These are phyloP conservation scores for Candida gigantensis DNA, from an alignment of 1,139 yeast species.

Conservation along the genomic window DNA sequence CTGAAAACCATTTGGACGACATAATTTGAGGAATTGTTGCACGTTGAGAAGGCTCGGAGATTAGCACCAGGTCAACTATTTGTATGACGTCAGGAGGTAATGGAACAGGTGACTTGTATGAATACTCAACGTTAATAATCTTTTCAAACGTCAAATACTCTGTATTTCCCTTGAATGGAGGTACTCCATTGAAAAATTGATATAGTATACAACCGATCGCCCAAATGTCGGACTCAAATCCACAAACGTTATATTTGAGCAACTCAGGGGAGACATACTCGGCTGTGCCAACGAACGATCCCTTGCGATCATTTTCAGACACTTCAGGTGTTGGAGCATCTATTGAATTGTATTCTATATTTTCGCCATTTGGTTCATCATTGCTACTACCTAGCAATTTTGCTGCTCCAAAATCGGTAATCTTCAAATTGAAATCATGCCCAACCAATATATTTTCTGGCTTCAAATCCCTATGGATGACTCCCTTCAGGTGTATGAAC, in stretches of 20 bases:
- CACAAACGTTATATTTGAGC: conserved; percentile 77
- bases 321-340: conserved; percentile 16
- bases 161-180: conserved; percentile 95
- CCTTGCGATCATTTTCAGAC: conserved; percentile 51
- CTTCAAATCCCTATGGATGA: conserved; percentile 90
- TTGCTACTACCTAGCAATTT: conserved; percentile 59
- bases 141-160: conserved; percentile 94
- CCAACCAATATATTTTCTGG: conserved; percentile 92
- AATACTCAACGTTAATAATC: conserved; percentile 79
- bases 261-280: conserved; percentile 91
- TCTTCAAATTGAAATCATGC: conserved; percentile 74
- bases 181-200: conserved; percentile 91
- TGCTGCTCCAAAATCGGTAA: conserved; percentile 99
- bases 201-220: conserved; percentile 92
- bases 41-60: conserved; percentile 42
- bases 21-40: conserved; percentile 38
- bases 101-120: conserved; percentile 80
- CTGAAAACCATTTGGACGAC: conserved; percentile 40
- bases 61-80: conserved; percentile 67
- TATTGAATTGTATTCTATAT: conserved; percentile 36
- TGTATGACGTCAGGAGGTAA: conserved; percentile 58
- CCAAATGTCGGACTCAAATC: conserved; percentile 92
- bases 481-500: conserved; percentile 81
- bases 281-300: conserved; percentile 64
- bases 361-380: conserved; percentile 35